These are phyloP conservation scores for Lomentospora prolificans DNA, from an alignment of 2,329 filamentous ascomycete genomes.

Conservation along the genomic window DNA sequence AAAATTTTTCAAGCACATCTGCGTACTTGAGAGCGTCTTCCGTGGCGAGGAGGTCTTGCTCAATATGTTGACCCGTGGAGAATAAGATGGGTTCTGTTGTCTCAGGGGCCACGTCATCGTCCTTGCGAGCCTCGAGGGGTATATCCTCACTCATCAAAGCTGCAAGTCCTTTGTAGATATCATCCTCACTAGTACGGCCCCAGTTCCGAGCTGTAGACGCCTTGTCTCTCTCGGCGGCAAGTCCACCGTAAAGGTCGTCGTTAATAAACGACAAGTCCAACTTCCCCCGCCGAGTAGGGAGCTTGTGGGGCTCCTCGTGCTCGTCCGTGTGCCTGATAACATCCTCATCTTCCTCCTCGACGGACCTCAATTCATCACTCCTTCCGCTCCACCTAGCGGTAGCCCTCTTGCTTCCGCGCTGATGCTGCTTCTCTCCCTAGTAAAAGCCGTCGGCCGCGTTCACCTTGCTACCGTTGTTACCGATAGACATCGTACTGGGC, in stretches of 20 bases:
- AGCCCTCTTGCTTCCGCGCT: too few relatives aligned
- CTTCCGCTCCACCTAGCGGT: neutral
- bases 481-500: neutral
- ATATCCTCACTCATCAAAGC: neutral
- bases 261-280: too few relatives aligned
- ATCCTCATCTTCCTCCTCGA: neutral
- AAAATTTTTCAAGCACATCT: neutral
- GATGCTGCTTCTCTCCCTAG: conserved; percentile 3
- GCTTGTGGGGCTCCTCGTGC: too few relatives aligned
- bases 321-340: neutral
- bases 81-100: too few relatives aligned
- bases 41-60: neutral
- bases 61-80: neutral
- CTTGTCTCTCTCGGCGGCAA: too few relatives aligned
- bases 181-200: too few relatives aligned
- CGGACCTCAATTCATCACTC: neutral
- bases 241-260: neutral
- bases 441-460: conserved; percentile 4
- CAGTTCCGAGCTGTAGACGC: too few relatives aligned
- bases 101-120: too few relatives aligned
- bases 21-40: too few relatives aligned
- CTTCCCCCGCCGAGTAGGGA: too few relatives aligned
- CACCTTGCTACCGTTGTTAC: neutral
- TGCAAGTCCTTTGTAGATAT: neutral
- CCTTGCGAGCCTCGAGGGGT: neutral